Conservation (phyloP, 495 filamentous ascomycete genomes). For the Aspergillus kassunensis region DNA sequence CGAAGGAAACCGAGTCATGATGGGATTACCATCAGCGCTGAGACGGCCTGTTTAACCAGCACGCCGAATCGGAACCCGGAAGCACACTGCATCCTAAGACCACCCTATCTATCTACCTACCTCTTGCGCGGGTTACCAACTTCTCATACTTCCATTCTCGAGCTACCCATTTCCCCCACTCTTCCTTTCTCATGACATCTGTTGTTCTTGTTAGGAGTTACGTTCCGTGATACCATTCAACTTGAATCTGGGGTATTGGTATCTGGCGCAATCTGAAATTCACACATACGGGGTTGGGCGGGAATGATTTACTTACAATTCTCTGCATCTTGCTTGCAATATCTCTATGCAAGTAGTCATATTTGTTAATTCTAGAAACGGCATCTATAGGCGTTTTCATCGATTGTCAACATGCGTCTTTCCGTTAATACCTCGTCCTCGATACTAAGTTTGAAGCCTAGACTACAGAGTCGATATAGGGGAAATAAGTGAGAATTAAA, state of each 20-base stretch:
- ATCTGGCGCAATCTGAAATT: constrained; percentile 8
- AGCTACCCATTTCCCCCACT: constrained; percentile 11
- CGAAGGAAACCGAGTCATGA: constrained; percentile 42
- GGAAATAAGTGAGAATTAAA: too few relatives aligned
- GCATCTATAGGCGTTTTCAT: too few relatives aligned
- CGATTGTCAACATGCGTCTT: too few relatives aligned
- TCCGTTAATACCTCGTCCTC: too few relatives aligned
- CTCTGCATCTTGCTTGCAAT: too few relatives aligned
- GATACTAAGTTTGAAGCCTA: too few relatives aligned
- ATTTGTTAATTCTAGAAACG: too few relatives aligned
- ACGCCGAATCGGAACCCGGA: neutral
- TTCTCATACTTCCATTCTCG: constrained; percentile 9
- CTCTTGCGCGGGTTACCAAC: constrained; percentile 3
- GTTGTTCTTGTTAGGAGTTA: neutral
- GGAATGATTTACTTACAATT: neutral
- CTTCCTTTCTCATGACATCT: constrained; percentile 10
- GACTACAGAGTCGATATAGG: too few relatives aligned
- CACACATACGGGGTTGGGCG: too few relatives aligned
- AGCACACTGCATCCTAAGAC: too few relatives aligned
- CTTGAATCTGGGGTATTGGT: constrained; percentile 15
- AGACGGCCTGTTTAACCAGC: constrained; percentile 26
- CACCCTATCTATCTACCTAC: neutral
- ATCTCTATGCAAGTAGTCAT: too few relatives aligned
- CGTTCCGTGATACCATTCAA: constrained; percentile 30
- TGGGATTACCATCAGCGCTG: constrained; percentile 41